Percentiles rank a stretch among this genome's conserved stretches.
These are phyloP conservation scores for Fusarium verticillioides DNA, from an alignment of 2,329 filamentous ascomycete species.

Conservation along the genomic window DNA sequence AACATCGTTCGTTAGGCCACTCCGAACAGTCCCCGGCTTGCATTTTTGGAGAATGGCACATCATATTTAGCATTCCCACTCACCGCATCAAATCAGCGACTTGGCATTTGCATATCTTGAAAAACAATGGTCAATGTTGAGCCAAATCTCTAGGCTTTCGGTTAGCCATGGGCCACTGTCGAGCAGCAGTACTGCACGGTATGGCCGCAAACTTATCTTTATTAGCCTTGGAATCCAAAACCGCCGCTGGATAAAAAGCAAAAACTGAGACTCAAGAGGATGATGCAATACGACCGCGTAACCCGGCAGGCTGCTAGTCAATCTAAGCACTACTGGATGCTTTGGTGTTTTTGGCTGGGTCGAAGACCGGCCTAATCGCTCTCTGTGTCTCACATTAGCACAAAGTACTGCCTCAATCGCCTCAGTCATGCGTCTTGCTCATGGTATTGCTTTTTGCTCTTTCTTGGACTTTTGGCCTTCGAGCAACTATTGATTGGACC, in stretches of 20 bases:
- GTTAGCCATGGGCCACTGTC: background rate
- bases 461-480: slow-evolving; percentile 27
- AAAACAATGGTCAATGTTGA: slow-evolving; percentile 8
- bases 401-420: slow-evolving; percentile 25
- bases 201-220: slow-evolving; percentile 4
- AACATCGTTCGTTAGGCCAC: slow-evolving; percentile 12
- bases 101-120: slow-evolving; percentile 23
- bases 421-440: slow-evolving; percentile 35
- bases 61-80: slow-evolving; percentile 22
- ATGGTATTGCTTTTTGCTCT: slow-evolving; percentile 29
- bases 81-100: slow-evolving; percentile 36
- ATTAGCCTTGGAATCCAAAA: slow-evolving; percentile 22
- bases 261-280: slow-evolving; percentile 30
- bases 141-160: slow-evolving; percentile 9
- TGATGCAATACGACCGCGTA: slow-evolving; percentile 41
- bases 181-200: slow-evolving; percentile 12
- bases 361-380: slow-evolving; percentile 32
- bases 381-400: slow-evolving; percentile 42
- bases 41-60: slow-evolving; percentile 38
- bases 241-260: slow-evolving; percentile 24
- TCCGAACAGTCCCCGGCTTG: slow-evolving; percentile 26
- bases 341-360: slow-evolving; percentile 30
- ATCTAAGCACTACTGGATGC: slow-evolving; percentile 34
- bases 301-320: slow-evolving; percentile 32
- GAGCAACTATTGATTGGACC: slow-evolving; percentile 37